A percentile compares a stretch with the other conserved stretches of the same genome.
Evolutionary conservation across 2,329 filamentous ascomycete genomes (phyloP).

Genomic region (Teratosphaeria pseudoeucalypti): DNA sequence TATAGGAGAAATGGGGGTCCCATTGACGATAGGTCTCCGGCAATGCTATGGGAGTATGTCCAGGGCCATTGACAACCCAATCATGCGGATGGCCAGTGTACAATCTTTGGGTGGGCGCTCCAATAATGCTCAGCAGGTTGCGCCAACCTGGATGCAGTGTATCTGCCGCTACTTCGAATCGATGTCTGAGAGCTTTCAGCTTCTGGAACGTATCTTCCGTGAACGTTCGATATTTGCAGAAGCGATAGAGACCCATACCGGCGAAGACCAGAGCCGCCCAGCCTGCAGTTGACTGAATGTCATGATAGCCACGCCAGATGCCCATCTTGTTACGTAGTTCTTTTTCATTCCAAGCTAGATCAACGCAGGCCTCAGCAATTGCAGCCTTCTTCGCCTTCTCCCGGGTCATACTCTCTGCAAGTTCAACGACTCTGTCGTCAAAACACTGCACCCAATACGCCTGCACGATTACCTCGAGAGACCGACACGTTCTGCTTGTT

Average conservation of each 20-base stretch:
- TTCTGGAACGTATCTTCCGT: conserved; percentile 40
- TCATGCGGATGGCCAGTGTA: conserved; percentile 43
- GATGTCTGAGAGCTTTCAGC: conserved; percentile 34
- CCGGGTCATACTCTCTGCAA: conserved; percentile 20
- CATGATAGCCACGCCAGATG: conserved; percentile 49
- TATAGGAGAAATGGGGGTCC: conserved; percentile 38
- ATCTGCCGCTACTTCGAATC: conserved; percentile 30
- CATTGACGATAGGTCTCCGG: conserved; percentile 38
- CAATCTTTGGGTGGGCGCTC: conserved; percentile 29
- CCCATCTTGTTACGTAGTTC: conserved; percentile 44
- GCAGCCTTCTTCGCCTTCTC: conserved; percentile 42
- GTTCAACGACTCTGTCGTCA: conserved; percentile 38
- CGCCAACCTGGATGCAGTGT: conserved; percentile 35
- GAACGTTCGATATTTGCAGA: conserved; percentile 51
- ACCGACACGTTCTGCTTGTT: conserved; percentile 44
- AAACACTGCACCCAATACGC: conserved; percentile 48
- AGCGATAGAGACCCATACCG: conserved; percentile 48
- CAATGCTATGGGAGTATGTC: conserved; percentile 35
- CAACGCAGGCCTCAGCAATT: conserved; percentile 43
- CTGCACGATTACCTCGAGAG: conserved; percentile 49
- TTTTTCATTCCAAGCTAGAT: conserved; percentile 48
- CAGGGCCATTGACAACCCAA: conserved; percentile 37
- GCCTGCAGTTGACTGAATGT: conserved; percentile 47
- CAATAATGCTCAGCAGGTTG: conserved; percentile 38
- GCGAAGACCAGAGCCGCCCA: conserved; percentile 48